These are phyloP conservation scores for Clarireedia sp. DNA, from an alignment of 2,329 filamentous ascomycete genomes.

Conservation along the genomic window DNA sequence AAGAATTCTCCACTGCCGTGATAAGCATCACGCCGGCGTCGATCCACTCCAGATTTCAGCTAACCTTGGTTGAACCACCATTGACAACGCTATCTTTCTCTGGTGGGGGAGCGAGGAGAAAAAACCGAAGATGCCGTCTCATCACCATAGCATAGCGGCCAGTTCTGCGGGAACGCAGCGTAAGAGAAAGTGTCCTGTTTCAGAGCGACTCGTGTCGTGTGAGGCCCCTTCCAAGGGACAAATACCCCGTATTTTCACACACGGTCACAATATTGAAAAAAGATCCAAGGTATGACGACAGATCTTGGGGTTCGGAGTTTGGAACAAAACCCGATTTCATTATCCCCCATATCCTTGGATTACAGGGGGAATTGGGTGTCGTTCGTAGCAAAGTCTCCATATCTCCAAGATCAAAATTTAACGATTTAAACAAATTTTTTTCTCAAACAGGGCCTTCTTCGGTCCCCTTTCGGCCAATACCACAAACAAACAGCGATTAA, in stretches of 20 bases:
- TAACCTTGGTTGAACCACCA: neutral
- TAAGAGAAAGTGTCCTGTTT: slow-evolving; percentile 2
- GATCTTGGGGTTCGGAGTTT: neutral
- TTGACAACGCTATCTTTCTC: neutral
- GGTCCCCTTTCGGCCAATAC: slow-evolving; percentile 5
- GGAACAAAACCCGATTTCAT: neutral
- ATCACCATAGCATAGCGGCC: neutral
- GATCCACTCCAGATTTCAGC: slow-evolving; percentile 5
- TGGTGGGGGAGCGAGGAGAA: neutral
- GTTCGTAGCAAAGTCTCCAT: neutral
- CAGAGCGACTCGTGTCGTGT: neutral
- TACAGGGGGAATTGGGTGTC: neutral
- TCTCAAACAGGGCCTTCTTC: slow-evolving; percentile 8
- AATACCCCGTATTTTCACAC: no score
- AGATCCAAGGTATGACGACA: neutral
- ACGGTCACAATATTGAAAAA: no score
- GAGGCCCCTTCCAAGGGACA: neutral
- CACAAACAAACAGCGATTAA: neutral
- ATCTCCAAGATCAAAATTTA: neutral
- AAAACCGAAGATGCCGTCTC: neutral
- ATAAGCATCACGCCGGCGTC: slow-evolving; percentile 3
- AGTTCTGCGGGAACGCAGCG: neutral
- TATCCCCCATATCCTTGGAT: no score
- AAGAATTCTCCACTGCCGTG: slow-evolving; percentile 4
- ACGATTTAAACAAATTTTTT: neutral